phyloP scores from a whole-genome alignment of 352 stramenopile genomes.

The Peronosclerospora sorghi region DNA sequence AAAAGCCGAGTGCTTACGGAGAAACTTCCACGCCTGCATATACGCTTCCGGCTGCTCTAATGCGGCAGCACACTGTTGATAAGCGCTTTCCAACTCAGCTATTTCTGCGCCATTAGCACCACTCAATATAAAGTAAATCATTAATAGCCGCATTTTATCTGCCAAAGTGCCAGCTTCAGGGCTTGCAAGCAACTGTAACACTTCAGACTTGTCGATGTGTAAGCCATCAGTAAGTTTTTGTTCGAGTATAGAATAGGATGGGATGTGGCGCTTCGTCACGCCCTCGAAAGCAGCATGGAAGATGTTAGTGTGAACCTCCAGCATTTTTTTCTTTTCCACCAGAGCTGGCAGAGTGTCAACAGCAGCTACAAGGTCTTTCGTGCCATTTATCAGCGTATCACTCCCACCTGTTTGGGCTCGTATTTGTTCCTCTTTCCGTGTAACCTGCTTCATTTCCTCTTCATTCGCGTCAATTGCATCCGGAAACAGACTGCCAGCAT shows the following conservation, averaged over 20 bases:
- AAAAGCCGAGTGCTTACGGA: slow-evolving; percentile 76
- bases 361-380: slow-evolving; percentile 73
- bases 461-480: slow-evolving; percentile 83
- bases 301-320: slow-evolving; percentile 84
- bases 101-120: slow-evolving; percentile 60
- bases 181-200: slow-evolving; percentile 56
- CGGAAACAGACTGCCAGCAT: slow-evolving; percentile 64
- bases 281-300: slow-evolving; percentile 76
- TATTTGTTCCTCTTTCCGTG: slow-evolving; percentile 79
- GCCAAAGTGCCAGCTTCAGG: slow-evolving; percentile 53
- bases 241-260: slow-evolving; percentile 76
- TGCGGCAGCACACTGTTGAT: slow-evolving; percentile 38
- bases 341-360: slow-evolving; percentile 74
- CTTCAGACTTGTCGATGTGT: slow-evolving; percentile 52
- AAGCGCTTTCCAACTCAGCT: slow-evolving; percentile 58
- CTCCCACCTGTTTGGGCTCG: slow-evolving; percentile 56
- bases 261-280: slow-evolving; percentile 70
- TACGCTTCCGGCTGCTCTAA: slow-evolving; percentile 30
- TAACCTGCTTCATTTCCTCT: slow-evolving; percentile 82
- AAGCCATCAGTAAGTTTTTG: slow-evolving; percentile 80
- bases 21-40: slow-evolving; percentile 58
- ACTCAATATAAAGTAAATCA: slow-evolving; percentile 82
- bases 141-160: slow-evolving; percentile 79
- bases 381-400: slow-evolving; percentile 59
- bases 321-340: slow-evolving; percentile 84